Base-by-base conservation (phyloP, 805 yeast genomes). In the Hemisphaericaspora nanyangensis region DNA sequence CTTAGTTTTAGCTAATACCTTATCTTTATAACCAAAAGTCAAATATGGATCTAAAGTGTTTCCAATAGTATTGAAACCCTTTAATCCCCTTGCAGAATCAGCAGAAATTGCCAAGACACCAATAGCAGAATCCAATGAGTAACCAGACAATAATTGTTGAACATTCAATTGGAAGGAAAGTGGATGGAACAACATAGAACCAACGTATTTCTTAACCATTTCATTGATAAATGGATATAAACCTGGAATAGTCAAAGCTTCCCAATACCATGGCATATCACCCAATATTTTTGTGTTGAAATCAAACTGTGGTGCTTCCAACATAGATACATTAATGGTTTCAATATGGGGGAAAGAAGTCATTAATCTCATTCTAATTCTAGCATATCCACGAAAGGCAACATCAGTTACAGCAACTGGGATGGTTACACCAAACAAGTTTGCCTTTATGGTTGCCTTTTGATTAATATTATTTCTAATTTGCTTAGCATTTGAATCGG, bases 41-140 rank as follows among this genome's bases (percentile, higher is more conserved):
- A 90, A 70, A 62, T 88, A 95, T 8, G 99, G 99, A 58, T 93
- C 97, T 45, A 89, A 72, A 8, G 96, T 85, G 51, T 82, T 83
- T 46, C 86, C 89, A 48, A 76, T 53, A 30, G 84, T 68, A 39
- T 79, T 82, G 44, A 84, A 80, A 39, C 88, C 85, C 51, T 74
- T 79, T 51, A 93, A 68, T 33, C 75, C 77, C 46, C 68, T 72
- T 15, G 95, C 96, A 31, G 75, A 67, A 50, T 80, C 79, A 28
- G 84, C 69, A 20, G 74, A 77, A 31, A 93, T 60, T 31, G 82
- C 82, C 46, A 93, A 64, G 24, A 93, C 85, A 65, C 99, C 99
- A 50, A 88, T 72, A 6, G 98, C 83, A 27, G 91, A 78, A 53
- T 82, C 82, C 39, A 79, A 61, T 32, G 91, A 82, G 43, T 80